Evolutionary conservation across 371 early-diverging fungal species (phyloP), one percentile per base, ranked within the genome.

Genomic region (Zopfochytrium polystomum): DNA sequence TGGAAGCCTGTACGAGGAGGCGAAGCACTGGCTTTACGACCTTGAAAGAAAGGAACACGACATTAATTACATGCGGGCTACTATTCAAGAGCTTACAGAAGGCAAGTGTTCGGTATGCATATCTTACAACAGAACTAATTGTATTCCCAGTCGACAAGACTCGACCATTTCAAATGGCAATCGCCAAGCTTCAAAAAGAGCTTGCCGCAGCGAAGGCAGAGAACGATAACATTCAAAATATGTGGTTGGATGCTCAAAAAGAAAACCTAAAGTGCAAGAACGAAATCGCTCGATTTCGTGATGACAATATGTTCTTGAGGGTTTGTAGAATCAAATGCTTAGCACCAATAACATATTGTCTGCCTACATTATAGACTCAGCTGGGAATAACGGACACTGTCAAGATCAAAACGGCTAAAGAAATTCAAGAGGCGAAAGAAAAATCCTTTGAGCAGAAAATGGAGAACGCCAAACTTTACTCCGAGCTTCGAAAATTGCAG

Each of bases 1-100:
- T 55, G 55, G 47, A 20, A 56, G 52, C 20, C 67, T 78, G 22
- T 70, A 73, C 57, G 71, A 74, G 9, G 78, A 78, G 52, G 63
- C 72, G 22, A 67, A 73, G 35, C 68, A 75, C 50, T 55, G 79
- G 31, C 65, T 72, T 38, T 80, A 78, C 57, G 68, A 68, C 7
- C 56, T 79, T 31, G 79, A 80, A 50, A 55, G 76, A 22, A 74
- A 72, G 52, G 80, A 80, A 56, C 78, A 78, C 52, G 81, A 80
- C 60, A 60, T 77, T 20, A 79, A 77, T 50, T 52, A 62, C 13
- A 42, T 80, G 34, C 71, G 70, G 42, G 65, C 69, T 11, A 67
- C 67, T 31, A 31, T 72, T 0, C 49, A 57, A 22, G 72, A 77
- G 44, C 29, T 47, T 13, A 63, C 47, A 1, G 58, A 57, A 52